A percentile compares a stretch with the other conserved stretches of the same genome.
phyloP scores from a whole-genome alignment of 2,329 filamentous ascomycete species.

The Aspergillus sp. region DNA sequence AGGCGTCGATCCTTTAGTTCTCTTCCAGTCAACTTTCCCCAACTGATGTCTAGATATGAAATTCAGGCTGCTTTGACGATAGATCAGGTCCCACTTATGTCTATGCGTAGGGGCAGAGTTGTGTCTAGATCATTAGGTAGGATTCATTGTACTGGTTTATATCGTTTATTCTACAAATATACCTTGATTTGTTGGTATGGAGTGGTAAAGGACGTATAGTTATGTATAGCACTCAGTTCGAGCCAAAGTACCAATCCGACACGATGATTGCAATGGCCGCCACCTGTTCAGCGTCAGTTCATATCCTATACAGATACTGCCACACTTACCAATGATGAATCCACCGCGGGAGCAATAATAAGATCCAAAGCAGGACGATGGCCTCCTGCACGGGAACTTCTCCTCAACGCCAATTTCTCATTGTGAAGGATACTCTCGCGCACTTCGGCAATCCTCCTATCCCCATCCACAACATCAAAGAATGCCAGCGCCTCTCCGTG shows the following conservation, averaged over 20 bases:
- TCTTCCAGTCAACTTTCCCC: no score
- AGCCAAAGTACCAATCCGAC: conserved; percentile 1
- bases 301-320: not conserved
- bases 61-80: no score
- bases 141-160: no score
- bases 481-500: conserved; percentile 8
- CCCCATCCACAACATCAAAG: conserved; percentile 17
- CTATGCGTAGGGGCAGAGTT: no score
- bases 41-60: no score
- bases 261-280: not conserved
- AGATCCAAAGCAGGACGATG: conserved; percentile 6
- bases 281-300: not conserved
- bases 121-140: no score
- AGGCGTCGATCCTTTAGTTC: no score
- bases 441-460: conserved; percentile 15
- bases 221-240: not conserved
- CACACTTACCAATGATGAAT: conserved; percentile 5
- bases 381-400: not conserved
- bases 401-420: conserved; percentile 14
- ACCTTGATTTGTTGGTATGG: no score
- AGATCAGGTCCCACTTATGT: no score
- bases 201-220: no score
- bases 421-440: conserved; percentile 17
- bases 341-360: conserved; percentile 4
- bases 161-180: no score